A percentile compares a stretch with the other conserved stretches of the same genome.
Conservation (phyloP, 2,329 filamentous ascomycete genomes). For the Alternaria arbusti region DNA sequence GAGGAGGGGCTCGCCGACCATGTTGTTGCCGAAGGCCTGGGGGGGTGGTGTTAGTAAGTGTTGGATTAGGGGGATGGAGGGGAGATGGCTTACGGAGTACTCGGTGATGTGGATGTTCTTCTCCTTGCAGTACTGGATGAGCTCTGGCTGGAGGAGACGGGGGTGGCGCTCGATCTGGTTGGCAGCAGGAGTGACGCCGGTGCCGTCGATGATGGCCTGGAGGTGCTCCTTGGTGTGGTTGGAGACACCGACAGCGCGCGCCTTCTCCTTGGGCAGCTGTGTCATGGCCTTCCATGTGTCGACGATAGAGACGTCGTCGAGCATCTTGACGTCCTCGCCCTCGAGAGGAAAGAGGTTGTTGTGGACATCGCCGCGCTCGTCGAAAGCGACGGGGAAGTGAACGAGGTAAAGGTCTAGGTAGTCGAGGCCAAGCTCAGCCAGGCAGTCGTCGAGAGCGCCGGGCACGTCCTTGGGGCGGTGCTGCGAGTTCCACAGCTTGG, state of each 20-base stretch:
- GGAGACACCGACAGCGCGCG: slow-evolving; percentile 37
- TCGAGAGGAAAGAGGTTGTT: slow-evolving; percentile 34
- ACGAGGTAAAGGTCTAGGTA: slow-evolving; percentile 91
- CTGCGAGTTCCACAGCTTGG: slow-evolving; percentile 91
- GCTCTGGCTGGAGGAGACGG: slow-evolving; percentile 34
- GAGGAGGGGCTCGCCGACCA: slow-evolving; percentile 59
- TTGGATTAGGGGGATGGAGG: slow-evolving; percentile 52
- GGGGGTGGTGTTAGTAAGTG: slow-evolving; percentile 67
- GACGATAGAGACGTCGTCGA: slow-evolving; percentile 64
- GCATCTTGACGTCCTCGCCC: slow-evolving; percentile 30
- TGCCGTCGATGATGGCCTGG: slow-evolving; percentile 60
- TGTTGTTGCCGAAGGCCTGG: slow-evolving; percentile 62
- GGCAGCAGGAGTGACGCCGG: slow-evolving; percentile 33
- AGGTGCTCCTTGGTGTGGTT: slow-evolving; percentile 48
- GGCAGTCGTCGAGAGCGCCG: slow-evolving; percentile 73
- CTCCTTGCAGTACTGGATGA: slow-evolving; percentile 37
- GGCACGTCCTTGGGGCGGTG: slow-evolving; percentile 71
- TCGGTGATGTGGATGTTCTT: slow-evolving; percentile 42
- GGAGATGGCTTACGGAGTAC: slow-evolving; percentile 28
- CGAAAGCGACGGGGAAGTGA: slow-evolving; percentile 67
- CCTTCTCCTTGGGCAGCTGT: slow-evolving; percentile 43
- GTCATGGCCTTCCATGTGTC: slow-evolving; percentile 50
- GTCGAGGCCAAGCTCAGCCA: slow-evolving; percentile 79
- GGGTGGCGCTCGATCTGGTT: slow-evolving; percentile 44
- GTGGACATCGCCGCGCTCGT: slow-evolving; percentile 51